These are phyloP conservation scores for Camillea tinctor DNA, from an alignment of 2,329 filamentous ascomycete species.

Conservation along the genomic window DNA sequence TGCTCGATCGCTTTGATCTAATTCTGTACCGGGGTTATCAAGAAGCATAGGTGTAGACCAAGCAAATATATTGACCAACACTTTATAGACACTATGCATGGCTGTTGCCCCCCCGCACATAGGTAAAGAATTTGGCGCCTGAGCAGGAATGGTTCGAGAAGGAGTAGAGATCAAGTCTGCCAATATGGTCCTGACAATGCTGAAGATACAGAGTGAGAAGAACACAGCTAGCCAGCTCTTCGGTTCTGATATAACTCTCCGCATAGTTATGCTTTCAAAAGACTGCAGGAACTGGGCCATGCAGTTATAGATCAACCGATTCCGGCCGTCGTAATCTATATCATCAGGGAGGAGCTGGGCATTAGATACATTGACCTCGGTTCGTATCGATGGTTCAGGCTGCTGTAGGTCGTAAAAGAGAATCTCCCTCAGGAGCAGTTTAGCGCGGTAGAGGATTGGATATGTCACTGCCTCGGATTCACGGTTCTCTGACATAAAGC, in stretches of 20 bases:
- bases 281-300: constrained; percentile 52
- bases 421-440: constrained; percentile 54
- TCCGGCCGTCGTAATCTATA: constrained; percentile 47
- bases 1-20: constrained; percentile 46
- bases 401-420: constrained; percentile 55
- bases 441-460: constrained; percentile 53
- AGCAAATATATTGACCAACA: constrained; percentile 48
- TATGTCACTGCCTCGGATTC: constrained; percentile 48
- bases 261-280: constrained; percentile 47
- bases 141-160: constrained; percentile 24
- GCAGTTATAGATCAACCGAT: constrained; percentile 48
- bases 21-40: constrained; percentile 41
- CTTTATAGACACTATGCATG: constrained; percentile 52
- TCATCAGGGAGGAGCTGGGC: constrained; percentile 39
- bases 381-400: constrained; percentile 44
- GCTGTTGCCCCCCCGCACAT: constrained; percentile 29
- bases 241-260: constrained; percentile 38
- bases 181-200: constrained; percentile 51
- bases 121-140: constrained; percentile 24
- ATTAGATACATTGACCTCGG: constrained; percentile 35
- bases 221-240: constrained; percentile 52
- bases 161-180: constrained; percentile 43
- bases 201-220: constrained; percentile 58
- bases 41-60: constrained; percentile 43
- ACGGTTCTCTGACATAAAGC: constrained; percentile 47